Evolutionary conservation across 129 eudicot genomes (phyloP).

Genomic region (Pulicaria dysenterica): DNA sequence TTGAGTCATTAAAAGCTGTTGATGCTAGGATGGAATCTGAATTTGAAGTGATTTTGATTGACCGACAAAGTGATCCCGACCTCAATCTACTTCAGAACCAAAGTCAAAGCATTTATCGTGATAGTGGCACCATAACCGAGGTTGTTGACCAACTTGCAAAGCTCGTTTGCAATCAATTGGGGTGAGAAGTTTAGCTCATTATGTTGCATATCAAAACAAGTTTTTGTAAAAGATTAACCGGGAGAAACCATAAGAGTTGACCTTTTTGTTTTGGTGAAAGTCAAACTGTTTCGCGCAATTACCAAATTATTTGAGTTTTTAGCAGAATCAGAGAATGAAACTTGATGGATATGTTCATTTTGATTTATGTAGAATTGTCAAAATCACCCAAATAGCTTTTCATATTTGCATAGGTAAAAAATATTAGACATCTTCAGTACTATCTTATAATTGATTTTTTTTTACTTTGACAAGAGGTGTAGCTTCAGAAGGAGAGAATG

Average conservation of each 20-base stretch:
- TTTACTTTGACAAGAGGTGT: constrained; percentile 60
- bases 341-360: neutral
- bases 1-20: constrained; percentile 71
- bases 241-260: neutral
- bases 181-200: constrained; percentile 52
- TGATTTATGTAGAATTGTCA: neutral
- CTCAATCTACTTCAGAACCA: constrained; percentile 72
- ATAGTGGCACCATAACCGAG: constrained; percentile 59
- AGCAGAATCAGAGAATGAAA: constrained; percentile 5
- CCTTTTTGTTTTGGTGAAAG: neutral
- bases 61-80: constrained; percentile 61
- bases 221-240: neutral
- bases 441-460: constrained; percentile 30
- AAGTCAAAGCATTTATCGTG: constrained; percentile 47
- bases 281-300: neutral
- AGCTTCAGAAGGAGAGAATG: constrained; percentile 68
- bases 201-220: neutral
- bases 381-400: neutral
- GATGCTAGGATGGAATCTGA: constrained; percentile 56
- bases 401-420: neutral
- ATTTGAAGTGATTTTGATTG: constrained; percentile 70
- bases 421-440: constrained; percentile 1
- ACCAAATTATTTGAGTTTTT: neutral
- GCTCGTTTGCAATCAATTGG: constrained; percentile 72
- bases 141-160: constrained; percentile 89